These are phyloP conservation scores for Tympanopsis confertula DNA, from an alignment of 2,329 filamentous ascomycete species.

Conservation along the genomic window DNA sequence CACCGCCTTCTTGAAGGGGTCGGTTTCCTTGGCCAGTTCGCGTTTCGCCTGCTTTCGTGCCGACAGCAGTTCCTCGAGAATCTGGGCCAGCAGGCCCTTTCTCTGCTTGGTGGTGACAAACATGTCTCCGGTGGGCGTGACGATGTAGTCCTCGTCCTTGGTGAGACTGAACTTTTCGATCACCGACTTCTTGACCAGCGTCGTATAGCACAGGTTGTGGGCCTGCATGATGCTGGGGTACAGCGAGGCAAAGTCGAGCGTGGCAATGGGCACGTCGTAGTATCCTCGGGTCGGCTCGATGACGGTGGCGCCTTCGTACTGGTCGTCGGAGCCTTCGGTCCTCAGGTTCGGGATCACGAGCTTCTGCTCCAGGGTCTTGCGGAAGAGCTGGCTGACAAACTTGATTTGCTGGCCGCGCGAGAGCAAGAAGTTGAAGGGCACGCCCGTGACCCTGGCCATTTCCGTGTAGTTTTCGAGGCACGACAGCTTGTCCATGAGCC, in stretches of 20 bases:
- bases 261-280: conserved; percentile 89
- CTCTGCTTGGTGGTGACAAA: conserved; percentile 82
- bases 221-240: conserved; percentile 99
- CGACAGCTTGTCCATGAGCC: conserved; percentile 93
- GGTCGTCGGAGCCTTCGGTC: conserved; percentile 63
- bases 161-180: conserved; percentile 66
- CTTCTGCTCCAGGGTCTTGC: conserved; percentile 85
- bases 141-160: conserved; percentile 89
- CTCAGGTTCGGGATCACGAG: conserved; percentile 84
- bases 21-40: conserved; percentile 76
- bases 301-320: conserved; percentile 95
- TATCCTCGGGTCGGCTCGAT: conserved; percentile 91
- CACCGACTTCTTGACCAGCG: conserved; percentile 66
- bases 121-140: conserved; percentile 87
- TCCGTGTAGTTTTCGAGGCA: conserved; percentile 97
- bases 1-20: conserved; percentile 95
- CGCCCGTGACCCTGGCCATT: conserved; percentile 97
- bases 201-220: conserved; percentile 96
- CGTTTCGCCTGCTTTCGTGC: conserved; percentile 91
- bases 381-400: conserved; percentile 93
- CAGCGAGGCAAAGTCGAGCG: conserved; percentile 94
- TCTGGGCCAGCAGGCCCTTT: conserved; percentile 86
- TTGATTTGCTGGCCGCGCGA: conserved; percentile 92
- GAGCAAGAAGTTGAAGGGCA: conserved; percentile 90
- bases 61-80: conserved; percentile 80